Evolutionary conservation across 768 basidiomycete genomes (phyloP), one percentile per base, ranked within the genome.

Genomic region (Ramaria sp.): DNA sequence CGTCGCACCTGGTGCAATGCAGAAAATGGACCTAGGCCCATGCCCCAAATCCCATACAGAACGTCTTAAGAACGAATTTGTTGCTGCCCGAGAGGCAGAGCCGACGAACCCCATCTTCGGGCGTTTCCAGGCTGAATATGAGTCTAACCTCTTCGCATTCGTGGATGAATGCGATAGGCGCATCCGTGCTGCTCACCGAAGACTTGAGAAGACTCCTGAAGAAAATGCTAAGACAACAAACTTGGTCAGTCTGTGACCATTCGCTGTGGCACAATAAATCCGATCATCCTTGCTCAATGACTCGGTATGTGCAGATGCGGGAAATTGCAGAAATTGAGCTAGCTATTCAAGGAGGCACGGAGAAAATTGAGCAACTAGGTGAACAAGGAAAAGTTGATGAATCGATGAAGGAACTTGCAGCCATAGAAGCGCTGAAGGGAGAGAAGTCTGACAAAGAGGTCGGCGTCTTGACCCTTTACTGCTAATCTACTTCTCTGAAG

Each of bases 21-120:
- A 95, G 95, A 97, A 96, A 95, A 99, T 98, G 95, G 96, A 99
- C 70, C 75, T 99, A 18, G 96, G 96, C 24, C 88, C 92, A 45
- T 99, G 96, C 67, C 91, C 96, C 4, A 94, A 95, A 66, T 88
- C 92, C 25, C 96, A 99, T 67, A 92, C 89, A 5, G 93, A 95
- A 62, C 82, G 91, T 50, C 76, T 97, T 60, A 93, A 94, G 69
- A 86, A 84, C 13, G 91, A 96, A 61, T 99, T 85, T 70, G 67
- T 86, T 55, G 82, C 83, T 18, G 88, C 86, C 37, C 82, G 79
- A 53, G 86, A 88, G 62, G 78, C 79, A 22, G 80, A 76, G 63
- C 83, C 92, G 0, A 79, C 67, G 60, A 83, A 92, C 65, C 85
- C 88, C n/a, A 73, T 89, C 59, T 88, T 94, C 62, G 73, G 76